phyloP scores from a whole-genome alignment of 2,329 filamentous ascomycete species.

The Fusarium sp. region DNA sequence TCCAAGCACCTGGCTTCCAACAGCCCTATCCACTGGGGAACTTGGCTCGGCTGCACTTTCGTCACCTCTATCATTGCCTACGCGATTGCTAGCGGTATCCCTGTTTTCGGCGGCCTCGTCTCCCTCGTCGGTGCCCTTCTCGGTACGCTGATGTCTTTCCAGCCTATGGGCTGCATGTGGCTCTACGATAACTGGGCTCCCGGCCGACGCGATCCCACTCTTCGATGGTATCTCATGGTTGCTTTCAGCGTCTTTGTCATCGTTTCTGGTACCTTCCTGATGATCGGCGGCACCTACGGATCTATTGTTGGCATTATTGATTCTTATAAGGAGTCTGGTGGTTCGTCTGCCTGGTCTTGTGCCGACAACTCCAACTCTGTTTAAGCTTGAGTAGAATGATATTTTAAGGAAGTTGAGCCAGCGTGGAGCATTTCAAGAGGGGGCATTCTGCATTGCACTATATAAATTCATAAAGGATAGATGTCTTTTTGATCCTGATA shows the following conservation, averaged over 20 bases:
- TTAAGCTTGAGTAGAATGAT: not conserved
- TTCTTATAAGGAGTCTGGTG: constrained; percentile 50
- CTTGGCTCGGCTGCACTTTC: constrained; percentile 47
- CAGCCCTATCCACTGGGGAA: constrained; percentile 45
- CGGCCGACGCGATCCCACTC: constrained; percentile 20
- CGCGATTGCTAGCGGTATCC: constrained; percentile 39
- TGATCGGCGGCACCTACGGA: constrained; percentile 59
- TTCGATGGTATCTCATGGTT: constrained; percentile 32
- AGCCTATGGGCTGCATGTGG: constrained; percentile 47
- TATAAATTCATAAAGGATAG: not conserved
- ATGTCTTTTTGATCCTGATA: not conserved
- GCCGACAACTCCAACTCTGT: constrained; percentile 56
- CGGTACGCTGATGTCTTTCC: constrained; percentile 47
- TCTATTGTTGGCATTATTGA: constrained; percentile 52
- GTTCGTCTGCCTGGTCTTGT: constrained; percentile 56
- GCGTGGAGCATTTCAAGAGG: not conserved
- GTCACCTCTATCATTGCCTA: constrained; percentile 44
- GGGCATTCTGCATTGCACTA: not conserved
- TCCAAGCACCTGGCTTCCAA: constrained; percentile 47
- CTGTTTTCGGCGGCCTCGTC: constrained; percentile 45
- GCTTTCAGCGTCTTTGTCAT: constrained; percentile 28
- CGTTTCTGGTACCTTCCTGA: constrained; percentile 51
- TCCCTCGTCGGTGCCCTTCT: constrained; percentile 47
- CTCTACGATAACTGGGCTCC: constrained; percentile 44
- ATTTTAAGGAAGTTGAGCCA: constrained; percentile 2